Conservation (phyloP, 2,329 filamentous ascomycete genomes). For the Trichoderma gracile region DNA sequence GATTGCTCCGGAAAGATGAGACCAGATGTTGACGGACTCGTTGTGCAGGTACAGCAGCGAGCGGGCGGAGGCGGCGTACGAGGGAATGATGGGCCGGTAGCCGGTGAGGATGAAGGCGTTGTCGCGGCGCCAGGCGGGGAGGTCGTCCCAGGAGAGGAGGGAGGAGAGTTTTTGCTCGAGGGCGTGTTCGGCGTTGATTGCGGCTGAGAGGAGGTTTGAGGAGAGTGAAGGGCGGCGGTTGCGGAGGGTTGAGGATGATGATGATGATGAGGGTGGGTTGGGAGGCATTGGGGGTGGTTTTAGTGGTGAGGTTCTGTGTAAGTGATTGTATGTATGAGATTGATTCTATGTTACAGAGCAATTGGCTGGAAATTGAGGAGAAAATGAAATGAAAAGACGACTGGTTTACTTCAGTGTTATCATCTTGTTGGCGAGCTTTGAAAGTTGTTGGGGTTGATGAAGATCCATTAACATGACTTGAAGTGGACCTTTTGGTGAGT, state of each 20-base stretch:
- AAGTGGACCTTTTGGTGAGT: conserved; percentile 22
- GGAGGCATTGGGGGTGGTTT: neutral
- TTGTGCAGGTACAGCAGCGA: conserved; percentile 60
- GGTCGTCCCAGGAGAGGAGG: conserved; percentile 58
- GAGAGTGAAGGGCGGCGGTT: conserved; percentile 36
- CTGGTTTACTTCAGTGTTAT: neutral
- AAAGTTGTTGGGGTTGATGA: conserved; percentile 17
- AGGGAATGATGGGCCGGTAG: conserved; percentile 55
- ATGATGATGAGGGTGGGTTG: too few relatives aligned
- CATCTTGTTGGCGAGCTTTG: neutral
- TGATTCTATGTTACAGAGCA: neutral
- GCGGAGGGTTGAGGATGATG: conserved; percentile 28
- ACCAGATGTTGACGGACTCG: conserved; percentile 65
- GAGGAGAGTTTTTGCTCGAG: conserved; percentile 41
- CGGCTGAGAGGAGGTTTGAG: conserved; percentile 33
- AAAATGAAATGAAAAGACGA: neutral
- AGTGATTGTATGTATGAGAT: neutral
- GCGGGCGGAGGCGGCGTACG: conserved; percentile 47
- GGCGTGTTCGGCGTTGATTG: conserved; percentile 42
- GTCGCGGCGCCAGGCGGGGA: conserved; percentile 60
- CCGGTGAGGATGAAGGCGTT: conserved; percentile 57
- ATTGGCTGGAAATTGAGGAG: neutral
- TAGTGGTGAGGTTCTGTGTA: neutral
- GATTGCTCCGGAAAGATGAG: conserved; percentile 65
- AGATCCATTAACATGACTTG: neutral